These are phyloP conservation scores for Protomyces macrosporus DNA, from an alignment of 1,139 yeast genomes.

Conservation along the genomic window DNA sequence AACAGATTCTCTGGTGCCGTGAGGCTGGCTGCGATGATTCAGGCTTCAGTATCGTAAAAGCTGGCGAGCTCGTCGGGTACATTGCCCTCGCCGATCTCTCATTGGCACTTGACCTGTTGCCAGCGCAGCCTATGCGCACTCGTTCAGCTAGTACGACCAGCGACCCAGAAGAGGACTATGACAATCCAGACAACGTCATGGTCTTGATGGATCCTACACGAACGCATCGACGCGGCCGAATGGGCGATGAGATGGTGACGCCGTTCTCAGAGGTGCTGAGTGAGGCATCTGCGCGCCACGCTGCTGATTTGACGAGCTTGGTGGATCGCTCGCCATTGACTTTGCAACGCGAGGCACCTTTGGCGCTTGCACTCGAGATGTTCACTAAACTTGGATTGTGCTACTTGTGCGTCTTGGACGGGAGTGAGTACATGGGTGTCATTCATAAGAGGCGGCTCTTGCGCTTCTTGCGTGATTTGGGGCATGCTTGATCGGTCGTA, in stretches of 20 bases:
- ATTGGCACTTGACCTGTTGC: conserved; percentile 15
- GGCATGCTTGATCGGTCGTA: neutral
- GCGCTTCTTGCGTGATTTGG: conserved; percentile 5
- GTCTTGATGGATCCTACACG: neutral
- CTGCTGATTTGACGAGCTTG: neutral
- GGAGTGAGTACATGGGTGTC: conserved; percentile 9
- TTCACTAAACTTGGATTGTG: conserved; percentile 27
- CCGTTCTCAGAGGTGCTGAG: neutral
- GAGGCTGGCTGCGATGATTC: conserved; percentile 12
- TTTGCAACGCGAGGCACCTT: conserved; percentile 26
- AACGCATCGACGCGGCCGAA: neutral
- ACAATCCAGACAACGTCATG: neutral
- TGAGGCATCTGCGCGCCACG: neutral
- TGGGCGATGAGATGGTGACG: neutral
- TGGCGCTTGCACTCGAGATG: conserved; percentile 28
- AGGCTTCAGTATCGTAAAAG: conserved; percentile 19
- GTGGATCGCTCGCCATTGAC: conserved; percentile 24
- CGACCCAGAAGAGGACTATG: neutral
- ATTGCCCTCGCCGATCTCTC: conserved; percentile 23
- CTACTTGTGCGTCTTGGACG: conserved; percentile 25
- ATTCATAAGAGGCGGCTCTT: conserved; percentile 16
- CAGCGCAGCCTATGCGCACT: neutral
- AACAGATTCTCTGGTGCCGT: conserved; percentile 2
- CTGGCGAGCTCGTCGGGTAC: conserved; percentile 25
- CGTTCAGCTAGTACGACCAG: neutral